Evolutionary conservation across 257 asterid genomes (phyloP).

Genomic region (Petunia axillaris): DNA sequence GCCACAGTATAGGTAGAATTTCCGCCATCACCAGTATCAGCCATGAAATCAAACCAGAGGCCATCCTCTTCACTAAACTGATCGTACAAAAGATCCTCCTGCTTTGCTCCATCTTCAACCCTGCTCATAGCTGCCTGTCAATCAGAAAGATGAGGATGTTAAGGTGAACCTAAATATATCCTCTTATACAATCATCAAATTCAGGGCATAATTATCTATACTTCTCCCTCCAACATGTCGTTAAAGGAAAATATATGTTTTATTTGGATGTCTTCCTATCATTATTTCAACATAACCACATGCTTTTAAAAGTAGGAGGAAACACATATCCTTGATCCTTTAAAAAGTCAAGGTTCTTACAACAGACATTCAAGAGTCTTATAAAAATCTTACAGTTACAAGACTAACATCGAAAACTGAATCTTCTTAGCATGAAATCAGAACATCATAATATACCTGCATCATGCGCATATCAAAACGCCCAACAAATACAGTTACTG

Average conservation of each 20-base stretch:
- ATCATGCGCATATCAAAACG: slow-evolving; percentile 99
- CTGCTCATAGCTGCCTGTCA: slow-evolving; percentile 77
- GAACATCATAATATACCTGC: slow-evolving; percentile 62
- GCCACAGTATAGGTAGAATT: slow-evolving; percentile 80
- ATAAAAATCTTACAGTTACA: background rate
- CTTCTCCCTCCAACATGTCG: background rate
- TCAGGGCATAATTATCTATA: slow-evolving; percentile 1
- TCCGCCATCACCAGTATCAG: slow-evolving; percentile 89
- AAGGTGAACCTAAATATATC: slow-evolving; percentile 2
- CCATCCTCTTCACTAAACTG: slow-evolving; percentile 68
- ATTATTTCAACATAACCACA: background rate
- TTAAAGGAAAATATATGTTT: background rate
- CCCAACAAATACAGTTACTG: slow-evolving; percentile 96
- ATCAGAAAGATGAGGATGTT: background rate
- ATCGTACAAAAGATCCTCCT: slow-evolving; percentile 68
- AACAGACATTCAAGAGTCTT: slow-evolving; percentile 14
- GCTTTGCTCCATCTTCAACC: slow-evolving; percentile 62
- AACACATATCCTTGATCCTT: background rate
- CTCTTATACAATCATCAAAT: background rate
- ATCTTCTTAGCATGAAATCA: background rate
- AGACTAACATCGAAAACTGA: background rate
- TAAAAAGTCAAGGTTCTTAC: background rate
- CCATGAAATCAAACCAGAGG: slow-evolving; percentile 87
- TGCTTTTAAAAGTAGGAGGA: slow-evolving; percentile 4
- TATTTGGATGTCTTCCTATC: background rate